A percentile compares a stretch with the other conserved stretches of the same genome.
Evolutionary conservation across 495 filamentous ascomycete genomes (phyloP).

Genomic region (Lentithecium fluviatile): DNA sequence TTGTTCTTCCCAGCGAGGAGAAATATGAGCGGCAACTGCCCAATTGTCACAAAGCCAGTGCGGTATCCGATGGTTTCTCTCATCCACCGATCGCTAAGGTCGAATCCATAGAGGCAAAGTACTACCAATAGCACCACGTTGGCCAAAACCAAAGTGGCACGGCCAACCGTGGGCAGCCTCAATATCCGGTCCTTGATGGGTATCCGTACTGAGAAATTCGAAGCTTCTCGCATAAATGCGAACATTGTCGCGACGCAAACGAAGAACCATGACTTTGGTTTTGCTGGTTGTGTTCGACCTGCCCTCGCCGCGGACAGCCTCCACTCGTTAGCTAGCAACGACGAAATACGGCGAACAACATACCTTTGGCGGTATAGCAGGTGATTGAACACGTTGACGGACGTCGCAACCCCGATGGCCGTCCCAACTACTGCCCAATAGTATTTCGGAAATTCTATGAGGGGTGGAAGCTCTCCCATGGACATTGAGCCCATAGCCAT

Average conservation of each 20-base stretch:
- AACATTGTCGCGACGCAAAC: conserved; percentile 59
- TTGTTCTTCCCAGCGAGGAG: conserved; percentile 78
- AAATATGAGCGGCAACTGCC: conserved; percentile 80
- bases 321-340: neutral
- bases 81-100: conserved; percentile 44
- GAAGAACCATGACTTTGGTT: conserved; percentile 59
- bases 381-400: conserved; percentile 52
- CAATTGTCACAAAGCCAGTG: conserved; percentile 70
- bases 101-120: conserved; percentile 53
- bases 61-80: conserved; percentile 76
- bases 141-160: conserved; percentile 51
- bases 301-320: conserved; percentile 42
- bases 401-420: conserved; percentile 52
- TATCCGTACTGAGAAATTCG: conserved; percentile 60
- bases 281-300: conserved; percentile 58
- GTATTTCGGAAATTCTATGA: conserved; percentile 51
- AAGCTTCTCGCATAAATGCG: conserved; percentile 65
- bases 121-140: conserved; percentile 60
- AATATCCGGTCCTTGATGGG: conserved; percentile 47
- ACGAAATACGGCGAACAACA: neutral
- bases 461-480: conserved; percentile 51
- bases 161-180: conserved; percentile 57
- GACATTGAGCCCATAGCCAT: conserved; percentile 47
- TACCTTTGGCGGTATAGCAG: conserved; percentile 53
- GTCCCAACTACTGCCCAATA: conserved; percentile 64